These are phyloP conservation scores for Candida insectorum DNA, from an alignment of 805 yeast species.

Conservation along the genomic window DNA sequence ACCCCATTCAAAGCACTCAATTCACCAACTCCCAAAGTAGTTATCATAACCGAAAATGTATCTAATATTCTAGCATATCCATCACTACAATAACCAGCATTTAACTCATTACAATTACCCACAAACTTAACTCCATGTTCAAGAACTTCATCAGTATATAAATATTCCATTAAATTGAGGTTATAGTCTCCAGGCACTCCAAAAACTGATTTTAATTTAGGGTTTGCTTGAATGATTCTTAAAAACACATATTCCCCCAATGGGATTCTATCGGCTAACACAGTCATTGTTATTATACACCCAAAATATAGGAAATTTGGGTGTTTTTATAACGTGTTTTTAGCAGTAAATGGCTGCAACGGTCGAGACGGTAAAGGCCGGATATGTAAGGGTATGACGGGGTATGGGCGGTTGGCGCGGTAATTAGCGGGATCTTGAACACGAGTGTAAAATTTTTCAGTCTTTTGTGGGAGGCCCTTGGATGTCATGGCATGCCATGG, in stretches of 20 bases:
- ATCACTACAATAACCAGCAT: constrained; percentile 87
- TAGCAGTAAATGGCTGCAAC: background rate
- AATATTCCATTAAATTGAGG: constrained; percentile 61
- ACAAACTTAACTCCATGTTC: constrained; percentile 56
- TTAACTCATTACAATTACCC: constrained; percentile 85
- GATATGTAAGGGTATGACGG: background rate
- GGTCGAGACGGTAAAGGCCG: background rate
- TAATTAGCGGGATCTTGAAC: too few relatives aligned
- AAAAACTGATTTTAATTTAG: constrained; percentile 51
- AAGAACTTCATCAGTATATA: constrained; percentile 45
- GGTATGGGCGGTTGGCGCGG: background rate
- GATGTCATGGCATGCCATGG: too few relatives aligned
- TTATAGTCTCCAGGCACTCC: constrained; percentile 84
- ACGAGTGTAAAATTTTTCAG: too few relatives aligned
- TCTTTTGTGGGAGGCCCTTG: too few relatives aligned
- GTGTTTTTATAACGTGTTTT: background rate
- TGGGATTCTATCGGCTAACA: constrained; percentile 32
- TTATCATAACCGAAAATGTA: constrained; percentile 53
- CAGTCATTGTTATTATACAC: constrained; percentile 7
- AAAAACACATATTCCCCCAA: constrained; percentile 65
- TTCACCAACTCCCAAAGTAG: constrained; percentile 91
- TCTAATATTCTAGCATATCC: constrained; percentile 75
- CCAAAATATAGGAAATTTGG: background rate
- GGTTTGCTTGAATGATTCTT: constrained; percentile 52
- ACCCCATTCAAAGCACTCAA: constrained; percentile 80